Base-by-base conservation (phyloP, 306 rosid species). In the Astragalus membranaceus region DNA sequence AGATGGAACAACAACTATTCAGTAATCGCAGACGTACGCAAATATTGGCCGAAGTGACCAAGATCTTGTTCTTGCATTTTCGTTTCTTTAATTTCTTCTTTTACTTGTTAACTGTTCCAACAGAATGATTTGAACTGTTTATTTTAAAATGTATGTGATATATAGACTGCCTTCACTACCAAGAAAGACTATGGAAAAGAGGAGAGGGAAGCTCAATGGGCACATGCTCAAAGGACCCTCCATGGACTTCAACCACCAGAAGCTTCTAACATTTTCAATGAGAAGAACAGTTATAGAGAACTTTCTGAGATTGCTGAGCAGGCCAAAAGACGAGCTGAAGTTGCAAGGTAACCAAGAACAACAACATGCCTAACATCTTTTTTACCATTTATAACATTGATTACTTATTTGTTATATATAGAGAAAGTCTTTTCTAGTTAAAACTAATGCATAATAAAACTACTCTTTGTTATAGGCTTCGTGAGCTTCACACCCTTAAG, bases 141-240 rank as follows among this genome's bases (percentile, higher is more conserved):
- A 15, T 63, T 61, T 71, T 42, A 13, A 44, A 72, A 50, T 78
- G 65, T 16, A 49, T 30, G 37, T 47, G 39, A 71, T n/a, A n/a
- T n/a, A n/a, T 67, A 95, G 97, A 95, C 97, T 78, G 99, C 99
- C 73, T 95, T 95, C 81, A 95, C 99, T 68, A 91, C 95, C 75
- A 95, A 95, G 96, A 95, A 95, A 85, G 93, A 95, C 76, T 95
- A 95, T 58, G 99, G 99, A 6, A 95, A 83, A 29, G 99, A 74
- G 49, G 95, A 95, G 67, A 91, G 99, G 60, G 99, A 95, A 64
- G 99, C 99, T 87, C 99, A 95, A 79, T 95, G 99, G 99, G 99
- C 99, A 49, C 90, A 14, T 87, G 96, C 99, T 77, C 99, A 95
- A 61, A 86, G 99, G 64, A 95, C 99, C 16, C 75, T 95, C 7